Percentiles rank a stretch among this genome's conserved stretches.
Conservation (phyloP, 106 monocot species). For the Dactylorhiza incarnata region DNA sequence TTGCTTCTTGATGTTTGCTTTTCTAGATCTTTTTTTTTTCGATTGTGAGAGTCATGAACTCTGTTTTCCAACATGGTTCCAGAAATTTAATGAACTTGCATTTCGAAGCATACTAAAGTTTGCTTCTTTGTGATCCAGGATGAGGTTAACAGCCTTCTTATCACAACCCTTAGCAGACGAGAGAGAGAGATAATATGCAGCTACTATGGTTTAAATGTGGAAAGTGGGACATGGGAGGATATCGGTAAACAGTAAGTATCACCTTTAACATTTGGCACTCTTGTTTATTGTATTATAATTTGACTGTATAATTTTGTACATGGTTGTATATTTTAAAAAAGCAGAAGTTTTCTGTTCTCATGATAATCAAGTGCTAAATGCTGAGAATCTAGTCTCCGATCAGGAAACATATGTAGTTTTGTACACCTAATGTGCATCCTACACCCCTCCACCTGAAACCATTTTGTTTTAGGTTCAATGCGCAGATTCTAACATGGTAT, state of each 20-base stretch:
- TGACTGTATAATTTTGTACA: too few species aligned
- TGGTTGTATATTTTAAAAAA: too few species aligned
- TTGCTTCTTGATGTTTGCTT: neutral
- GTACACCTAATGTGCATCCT: too few species aligned
- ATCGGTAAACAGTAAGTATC: slow-evolving; percentile 82
- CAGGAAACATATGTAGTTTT: too few species aligned
- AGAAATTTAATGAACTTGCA: neutral
- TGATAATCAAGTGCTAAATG: neutral
- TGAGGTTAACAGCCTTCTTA: slow-evolving; percentile 70
- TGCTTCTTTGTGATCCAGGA: slow-evolving; percentile 40
- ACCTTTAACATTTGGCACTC: neutral
- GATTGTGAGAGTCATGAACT: neutral
- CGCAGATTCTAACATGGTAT: too few species aligned
- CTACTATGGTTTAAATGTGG: slow-evolving; percentile 72
- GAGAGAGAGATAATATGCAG: slow-evolving; percentile 78
- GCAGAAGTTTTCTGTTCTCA: neutral
- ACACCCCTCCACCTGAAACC: too few species aligned
- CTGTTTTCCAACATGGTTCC: neutral
- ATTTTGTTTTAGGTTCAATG: too few species aligned
- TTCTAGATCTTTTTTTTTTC: neutral
- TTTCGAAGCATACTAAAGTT: neutral
- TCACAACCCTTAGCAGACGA: slow-evolving; percentile 50
- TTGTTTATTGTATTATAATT: neutral
- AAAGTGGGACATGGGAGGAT: slow-evolving; percentile 85
- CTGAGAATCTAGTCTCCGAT: too few species aligned